phyloP scores from a whole-genome alignment of 768 basidiomycete genomes.

The Agrocybe praecox region DNA sequence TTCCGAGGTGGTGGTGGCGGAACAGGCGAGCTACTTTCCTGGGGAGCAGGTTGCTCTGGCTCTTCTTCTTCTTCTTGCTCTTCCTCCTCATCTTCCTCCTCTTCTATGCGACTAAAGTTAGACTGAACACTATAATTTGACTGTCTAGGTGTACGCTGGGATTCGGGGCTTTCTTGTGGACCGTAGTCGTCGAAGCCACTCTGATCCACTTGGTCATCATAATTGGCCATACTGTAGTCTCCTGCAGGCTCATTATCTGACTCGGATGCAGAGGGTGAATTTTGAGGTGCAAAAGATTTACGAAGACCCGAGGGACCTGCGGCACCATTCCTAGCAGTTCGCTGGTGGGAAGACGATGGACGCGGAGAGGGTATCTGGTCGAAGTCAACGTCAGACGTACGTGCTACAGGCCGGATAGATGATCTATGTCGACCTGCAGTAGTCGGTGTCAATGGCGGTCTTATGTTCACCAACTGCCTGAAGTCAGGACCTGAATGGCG shows the following conservation, averaged over 20 bases:
- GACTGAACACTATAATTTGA: constrained; percentile 11
- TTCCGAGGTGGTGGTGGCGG: background rate
- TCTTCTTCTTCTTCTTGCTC: constrained; percentile 29
- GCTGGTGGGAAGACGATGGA: constrained; percentile 29
- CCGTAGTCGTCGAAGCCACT: constrained; percentile 29
- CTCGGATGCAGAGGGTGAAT: constrained; percentile 25
- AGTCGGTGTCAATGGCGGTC: constrained; percentile 43
- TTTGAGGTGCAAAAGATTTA: constrained; percentile 34
- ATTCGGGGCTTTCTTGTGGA: constrained; percentile 23
- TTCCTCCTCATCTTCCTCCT: constrained; percentile 43
- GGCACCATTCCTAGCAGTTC: constrained; percentile 32
- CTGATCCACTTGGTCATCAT: constrained; percentile 24
- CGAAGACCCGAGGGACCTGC: constrained; percentile 44
- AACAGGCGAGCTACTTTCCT: constrained; percentile 23
- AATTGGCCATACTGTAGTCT: constrained; percentile 22
- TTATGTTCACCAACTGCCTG: constrained; percentile 41
- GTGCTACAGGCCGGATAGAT: constrained; percentile 49
- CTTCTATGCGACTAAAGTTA: constrained; percentile 52
- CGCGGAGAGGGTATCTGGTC: constrained; percentile 67
- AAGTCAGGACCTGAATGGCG: constrained; percentile 35
- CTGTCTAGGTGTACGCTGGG: constrained; percentile 30
- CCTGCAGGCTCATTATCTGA: constrained; percentile 31
- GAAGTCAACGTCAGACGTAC: constrained; percentile 58
- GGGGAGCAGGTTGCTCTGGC: constrained; percentile 35
- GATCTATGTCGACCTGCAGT: constrained; percentile 37